Percentiles rank a stretch among this genome's conserved stretches.
Evolutionary conservation across 2,329 filamentous ascomycete species (phyloP).

Genomic region (Phyllosticta citrichinensis): DNA sequence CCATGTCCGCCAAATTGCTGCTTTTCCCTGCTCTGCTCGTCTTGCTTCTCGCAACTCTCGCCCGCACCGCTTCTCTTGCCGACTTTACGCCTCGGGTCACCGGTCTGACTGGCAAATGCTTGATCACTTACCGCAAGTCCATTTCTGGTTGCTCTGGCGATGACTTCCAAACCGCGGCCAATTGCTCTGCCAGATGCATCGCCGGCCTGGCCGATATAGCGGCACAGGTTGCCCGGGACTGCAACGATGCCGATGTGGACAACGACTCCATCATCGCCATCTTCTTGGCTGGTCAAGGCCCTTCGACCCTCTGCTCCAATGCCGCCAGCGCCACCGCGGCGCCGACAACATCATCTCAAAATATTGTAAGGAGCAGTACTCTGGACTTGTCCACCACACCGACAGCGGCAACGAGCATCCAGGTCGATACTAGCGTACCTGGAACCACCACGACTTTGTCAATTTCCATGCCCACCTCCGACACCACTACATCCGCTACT

Average conservation of each 20-base stretch:
- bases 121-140: slow-evolving; percentile 29
- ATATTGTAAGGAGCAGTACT: slow-evolving; percentile 6
- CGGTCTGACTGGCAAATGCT: slow-evolving; percentile 29
- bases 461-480: slow-evolving; percentile 1
- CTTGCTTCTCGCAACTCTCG: slow-evolving; percentile 15
- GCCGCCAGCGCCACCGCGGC: slow-evolving; percentile 16
- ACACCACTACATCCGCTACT: slow-evolving; percentile 4
- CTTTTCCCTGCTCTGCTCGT: background rate
- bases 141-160: slow-evolving; percentile 30
- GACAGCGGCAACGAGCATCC: slow-evolving; percentile 11
- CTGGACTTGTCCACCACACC: slow-evolving; percentile 12
- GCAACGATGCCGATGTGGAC: slow-evolving; percentile 24
- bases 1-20: background rate
- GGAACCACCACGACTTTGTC: slow-evolving; percentile 10
- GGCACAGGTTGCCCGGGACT: slow-evolving; percentile 23
- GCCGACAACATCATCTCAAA: slow-evolving; percentile 4
- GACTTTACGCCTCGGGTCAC: slow-evolving; percentile 35
- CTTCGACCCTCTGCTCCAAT: slow-evolving; percentile 29
- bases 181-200: slow-evolving; percentile 30
- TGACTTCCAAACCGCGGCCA: slow-evolving; percentile 20
- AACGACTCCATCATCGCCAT: slow-evolving; percentile 33
- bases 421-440: slow-evolving; percentile 13
- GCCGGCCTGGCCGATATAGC: slow-evolving; percentile 28
- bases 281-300: slow-evolving; percentile 31
- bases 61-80: slow-evolving; percentile 31